Base-by-base conservation (phyloP, 139 green algal species). In the Yamagishiella unicocca region DNA sequence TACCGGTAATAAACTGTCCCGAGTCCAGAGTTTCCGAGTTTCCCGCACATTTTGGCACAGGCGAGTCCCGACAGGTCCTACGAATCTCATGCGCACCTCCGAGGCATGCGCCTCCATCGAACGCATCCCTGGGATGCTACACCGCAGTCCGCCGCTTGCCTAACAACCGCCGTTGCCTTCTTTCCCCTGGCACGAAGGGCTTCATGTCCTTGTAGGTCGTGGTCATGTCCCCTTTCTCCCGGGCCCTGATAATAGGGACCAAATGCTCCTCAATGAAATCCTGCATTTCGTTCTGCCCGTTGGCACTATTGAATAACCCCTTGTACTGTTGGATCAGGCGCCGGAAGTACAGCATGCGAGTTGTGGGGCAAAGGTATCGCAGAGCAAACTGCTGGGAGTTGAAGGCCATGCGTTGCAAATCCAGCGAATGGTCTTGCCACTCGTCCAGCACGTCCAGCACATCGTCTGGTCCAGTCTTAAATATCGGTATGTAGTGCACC, bases 401-500 rank as follows among this genome's bases (percentile, higher is more conserved):
- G 6, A 8, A 83, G 24, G 75, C 75, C 4, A 83, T 70, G 24
- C 29, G 53, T 35, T 38, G 35, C 53, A 83, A 22, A 4, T 83
- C 75, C 7, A 2, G 1, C 22, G 24, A 25, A 2, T 35, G 33
- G 75, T 53, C 37, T 1, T n/a, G 9, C 29, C 31, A 83, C 3
- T 53, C 2, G 1, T 1, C 22, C 53, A 83, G 24, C 0, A 83
- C 35, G 35, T 83, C 53, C 24, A 83, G 53, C 2, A 83, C 75
- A 35, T 83, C 75, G 6, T 83, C 53, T 12, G 75, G 75, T 0
- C 53, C 53, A 25, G 25, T 27, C 35, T 83, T 83, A 53, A 83
- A 37, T 22, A 83, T 70, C 40, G 75, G 53, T 35, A 83, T 33
- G 75, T 83, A 83, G 75, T 83, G 75, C 50, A 54, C 53, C 21